phyloP scores from a whole-genome alignment of 345 rosid genomes.

The Camelina neglecta region DNA sequence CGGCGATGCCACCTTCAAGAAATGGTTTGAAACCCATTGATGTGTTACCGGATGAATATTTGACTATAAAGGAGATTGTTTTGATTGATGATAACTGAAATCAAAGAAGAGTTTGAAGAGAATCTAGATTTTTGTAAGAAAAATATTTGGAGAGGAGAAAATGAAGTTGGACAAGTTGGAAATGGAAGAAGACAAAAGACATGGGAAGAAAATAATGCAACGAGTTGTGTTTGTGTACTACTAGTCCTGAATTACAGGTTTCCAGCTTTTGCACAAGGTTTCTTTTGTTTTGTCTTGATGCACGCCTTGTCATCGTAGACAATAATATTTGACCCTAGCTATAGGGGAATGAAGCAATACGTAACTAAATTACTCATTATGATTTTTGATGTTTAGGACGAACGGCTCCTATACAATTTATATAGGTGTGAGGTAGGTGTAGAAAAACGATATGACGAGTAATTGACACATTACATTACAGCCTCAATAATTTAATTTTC shows the following conservation, averaged over 20 bases:
- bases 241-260: constrained; percentile 27
- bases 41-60: not conserved
- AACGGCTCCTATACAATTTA: not conserved
- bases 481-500: not conserved
- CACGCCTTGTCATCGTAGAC: constrained; percentile 12
- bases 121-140: constrained; percentile 35
- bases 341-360: constrained; percentile 1
- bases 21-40: constrained; percentile 83
- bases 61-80: constrained; percentile 10
- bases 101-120: constrained; percentile 16
- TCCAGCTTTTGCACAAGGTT: constrained; percentile 29
- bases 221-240: constrained; percentile 39
- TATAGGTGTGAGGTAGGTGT: not conserved
- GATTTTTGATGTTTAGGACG: not conserved
- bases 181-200: constrained; percentile 36
- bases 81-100: not conserved
- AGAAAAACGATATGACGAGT: not conserved
- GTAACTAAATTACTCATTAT: not conserved
- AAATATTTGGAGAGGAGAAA: constrained; percentile 34
- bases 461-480: constrained; percentile 2
- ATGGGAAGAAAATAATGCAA: constrained; percentile 37
- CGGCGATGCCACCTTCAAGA: constrained; percentile 83
- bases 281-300: constrained; percentile 30
- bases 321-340: not conserved
- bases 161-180: constrained; percentile 41